Base-by-base conservation (phyloP, 2,329 filamentous ascomycete species). In the Hortaea werneckii region DNA sequence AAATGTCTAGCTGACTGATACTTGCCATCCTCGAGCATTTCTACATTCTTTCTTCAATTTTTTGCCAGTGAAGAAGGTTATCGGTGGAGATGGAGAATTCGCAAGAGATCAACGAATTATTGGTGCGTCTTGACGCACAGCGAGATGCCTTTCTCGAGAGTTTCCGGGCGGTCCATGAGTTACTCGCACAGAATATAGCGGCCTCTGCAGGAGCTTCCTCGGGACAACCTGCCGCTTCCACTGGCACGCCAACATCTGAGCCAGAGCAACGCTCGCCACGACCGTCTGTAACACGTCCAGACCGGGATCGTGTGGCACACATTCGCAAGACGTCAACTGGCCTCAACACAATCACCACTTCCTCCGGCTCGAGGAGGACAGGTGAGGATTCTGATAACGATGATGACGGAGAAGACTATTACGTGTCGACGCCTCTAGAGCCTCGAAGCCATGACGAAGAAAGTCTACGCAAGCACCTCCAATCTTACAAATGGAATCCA, bases 381-480 rank as follows among this genome's bases (percentile, higher is more conserved):
- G 60, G 62, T n/a, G 65, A 67, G 4, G 63, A 63, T 28, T 59
- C 60, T 6, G 62, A 65, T 30, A 29, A 11, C 9, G 48, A 50
- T 30, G 63, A 62, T 26, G 59, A 65, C 28, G 63, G 67, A 46
- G 62, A 64, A 29, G 55, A 58, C 7, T 53, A 65, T 10, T 53
- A 65, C 11, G 67, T 70, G 4, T 67, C 69, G 49, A 56, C 57
- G 11, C 58, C 65, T 11, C 54, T 75, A 13, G 61, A 65, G 2
- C 48, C 62, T 0, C 64, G 65, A 37, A 62, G 56, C 4, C 69
- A 67, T 49, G 62, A 69, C 38, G 65, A 71, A 42, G 68, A 71
- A 44, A 63, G 68, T 50, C 53, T 75, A 12, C 62, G 69, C 13
- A 57, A 67, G 6, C 71, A 75, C 54, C 51, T 74, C 37, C 67